phyloP scores from a whole-genome alignment of 2,329 filamentous ascomycete genomes.

The Colletotrichum tabaci region DNA sequence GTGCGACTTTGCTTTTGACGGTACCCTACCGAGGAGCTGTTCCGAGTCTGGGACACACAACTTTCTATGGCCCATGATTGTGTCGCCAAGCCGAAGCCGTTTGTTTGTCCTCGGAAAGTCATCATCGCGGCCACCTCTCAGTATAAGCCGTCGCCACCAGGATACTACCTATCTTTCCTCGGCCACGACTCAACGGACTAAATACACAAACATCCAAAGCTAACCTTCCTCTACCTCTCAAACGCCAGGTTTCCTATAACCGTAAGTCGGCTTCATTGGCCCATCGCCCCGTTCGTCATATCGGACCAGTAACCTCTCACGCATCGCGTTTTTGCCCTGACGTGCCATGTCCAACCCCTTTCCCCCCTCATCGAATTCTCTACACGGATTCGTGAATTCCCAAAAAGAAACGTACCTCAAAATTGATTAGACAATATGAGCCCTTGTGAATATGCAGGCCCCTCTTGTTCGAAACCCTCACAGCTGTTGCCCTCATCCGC shows the following conservation, averaged over 20 bases:
- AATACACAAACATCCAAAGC: not conserved
- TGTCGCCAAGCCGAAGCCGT: not conserved
- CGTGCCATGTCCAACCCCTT: not conserved
- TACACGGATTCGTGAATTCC: conserved; percentile 26
- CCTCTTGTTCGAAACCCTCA: conserved; percentile 8
- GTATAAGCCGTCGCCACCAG: not conserved
- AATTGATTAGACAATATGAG: not conserved
- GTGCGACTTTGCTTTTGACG: not conserved
- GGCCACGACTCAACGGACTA: not conserved
- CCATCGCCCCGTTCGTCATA: not conserved
- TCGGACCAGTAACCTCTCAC: not conserved
- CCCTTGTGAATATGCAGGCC: conserved; percentile 8
- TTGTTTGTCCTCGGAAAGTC: no score
- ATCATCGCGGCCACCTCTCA: no score
- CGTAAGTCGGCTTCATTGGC: not conserved
- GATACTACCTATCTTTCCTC: not conserved
- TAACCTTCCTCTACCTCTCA: not conserved
- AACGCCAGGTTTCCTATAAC: not conserved
- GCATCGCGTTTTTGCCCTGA: not conserved
- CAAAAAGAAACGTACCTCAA: conserved; percentile 12
- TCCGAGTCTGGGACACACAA: not conserved
- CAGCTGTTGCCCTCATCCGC: conserved; percentile 2
- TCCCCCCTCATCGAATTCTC: not conserved
- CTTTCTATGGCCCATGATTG: not conserved
- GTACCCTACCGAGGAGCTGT: no score